Percentiles rank a stretch among this genome's conserved stretches.
phyloP scores from a whole-genome alignment of 179 eudicot species.

The Spinacia oleracea region DNA sequence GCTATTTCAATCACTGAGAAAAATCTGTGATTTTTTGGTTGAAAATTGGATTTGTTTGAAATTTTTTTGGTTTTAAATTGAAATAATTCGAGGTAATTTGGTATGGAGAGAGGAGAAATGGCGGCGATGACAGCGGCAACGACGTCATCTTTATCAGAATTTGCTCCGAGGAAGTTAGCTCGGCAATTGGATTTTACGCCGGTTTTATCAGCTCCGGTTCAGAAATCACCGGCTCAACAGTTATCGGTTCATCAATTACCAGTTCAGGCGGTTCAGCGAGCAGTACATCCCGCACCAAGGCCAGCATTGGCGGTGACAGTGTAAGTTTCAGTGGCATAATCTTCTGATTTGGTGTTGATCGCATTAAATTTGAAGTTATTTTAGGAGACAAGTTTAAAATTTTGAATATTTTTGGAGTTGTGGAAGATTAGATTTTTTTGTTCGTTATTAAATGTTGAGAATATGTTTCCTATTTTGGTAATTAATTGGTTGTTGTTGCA shows the following conservation, averaged over 20 bases:
- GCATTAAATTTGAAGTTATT: not conserved
- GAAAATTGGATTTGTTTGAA: not conserved
- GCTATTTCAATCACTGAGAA: not conserved
- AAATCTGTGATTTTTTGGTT: not conserved
- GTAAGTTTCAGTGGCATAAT: constrained; percentile 24
- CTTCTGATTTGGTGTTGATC: not conserved
- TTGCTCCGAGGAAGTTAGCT: constrained; percentile 43
- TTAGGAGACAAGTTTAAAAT: not conserved
- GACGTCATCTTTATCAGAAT: constrained; percentile 25
- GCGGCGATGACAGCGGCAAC: constrained; percentile 26
- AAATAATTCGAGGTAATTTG: not conserved
- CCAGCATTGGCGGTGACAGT: constrained; percentile 25
- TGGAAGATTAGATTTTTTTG: not conserved
- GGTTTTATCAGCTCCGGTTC: constrained; percentile 27
- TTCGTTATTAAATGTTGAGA: not conserved
- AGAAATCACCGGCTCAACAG: constrained; percentile 27
- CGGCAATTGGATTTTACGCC: constrained; percentile 64
- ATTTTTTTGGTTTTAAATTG: not conserved
- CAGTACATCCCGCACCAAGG: constrained; percentile 20
- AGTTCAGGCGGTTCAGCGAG: constrained; percentile 14
- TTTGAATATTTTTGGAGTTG: not conserved
- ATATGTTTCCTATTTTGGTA: constrained; percentile 13
- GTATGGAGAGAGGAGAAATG: constrained; percentile 48
- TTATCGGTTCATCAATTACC: constrained; percentile 21
- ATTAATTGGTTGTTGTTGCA: constrained; percentile 8